Base-by-base conservation (phyloP, 78 protist species). In the Trichosphaerium sp. region DNA sequence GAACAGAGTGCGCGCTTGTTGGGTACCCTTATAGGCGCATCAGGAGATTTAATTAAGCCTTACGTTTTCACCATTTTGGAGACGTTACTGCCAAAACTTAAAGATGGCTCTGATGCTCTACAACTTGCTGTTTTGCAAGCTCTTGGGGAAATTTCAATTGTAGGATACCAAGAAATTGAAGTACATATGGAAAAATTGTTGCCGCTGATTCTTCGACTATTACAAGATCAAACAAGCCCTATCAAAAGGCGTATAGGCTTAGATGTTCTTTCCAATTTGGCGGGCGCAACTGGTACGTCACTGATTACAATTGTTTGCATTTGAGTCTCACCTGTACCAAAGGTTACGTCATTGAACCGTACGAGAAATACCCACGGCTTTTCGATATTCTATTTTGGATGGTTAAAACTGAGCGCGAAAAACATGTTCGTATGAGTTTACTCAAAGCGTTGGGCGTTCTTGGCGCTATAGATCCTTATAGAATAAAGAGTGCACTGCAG, bases 391-490 rank as follows among this genome's bases (percentile, higher is more conserved):
- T 96, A 12, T 51, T 91, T n/a, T 62, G 56, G 57, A 80, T 70
- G 3, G 43, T 80, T 23, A 58, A 65, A 28, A 74, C 86, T 7
- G 86, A 80, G 51, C n/a, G n/a, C n/a, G n/a, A n/a, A n/a, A n/a
- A n/a, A n/a, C n/a, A n/a, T n/a, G n/a, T n/a, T n/a, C n/a, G n/a
- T n/a, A n/a, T n/a, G n/a, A n/a, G n/a, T n/a, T n/a, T n/a, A n/a
- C 59, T 92, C 34, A 80, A 78, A 43, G 92, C 78, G 35, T 42
- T 96, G 12, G 99, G 99, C 56, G 84, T 92, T n/a, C 31, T 94
- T 7, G 98, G 98, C 40, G 98, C 99, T 4, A 61, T 91, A 15
- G 99, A 94, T 69, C 99, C 99, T 15, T 81, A 88, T 55, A 70
- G 61, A 39, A 76, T 84, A 58, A 75, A 64, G 59, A n/a, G n/a